These are phyloP conservation scores for Ajuga reptans DNA, from an alignment of 305 asterid species.

Conservation along the genomic window DNA sequence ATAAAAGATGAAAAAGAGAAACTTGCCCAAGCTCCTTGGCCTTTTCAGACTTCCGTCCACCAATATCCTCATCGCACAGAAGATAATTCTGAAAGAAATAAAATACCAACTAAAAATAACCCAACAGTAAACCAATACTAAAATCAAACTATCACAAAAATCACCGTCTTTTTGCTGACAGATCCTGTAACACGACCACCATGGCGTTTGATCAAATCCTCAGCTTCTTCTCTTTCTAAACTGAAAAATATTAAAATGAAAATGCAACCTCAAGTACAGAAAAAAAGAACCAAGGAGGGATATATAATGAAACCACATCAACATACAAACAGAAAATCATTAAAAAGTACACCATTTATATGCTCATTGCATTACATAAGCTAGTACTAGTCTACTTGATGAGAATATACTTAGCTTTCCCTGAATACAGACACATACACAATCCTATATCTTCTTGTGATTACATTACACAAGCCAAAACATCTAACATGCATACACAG, in stretches of 20 bases:
- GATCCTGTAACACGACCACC: slow-evolving; percentile 99
- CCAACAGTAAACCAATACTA: slow-evolving; percentile 15
- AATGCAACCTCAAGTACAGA: background rate
- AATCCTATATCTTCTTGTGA: background rate
- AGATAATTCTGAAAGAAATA: slow-evolving; percentile 70
- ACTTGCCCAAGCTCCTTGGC: slow-evolving; percentile 94
- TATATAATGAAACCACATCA: background rate
- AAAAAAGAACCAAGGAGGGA: background rate
- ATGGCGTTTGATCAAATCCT: slow-evolving; percentile 88
- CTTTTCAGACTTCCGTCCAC: slow-evolving; percentile 75
- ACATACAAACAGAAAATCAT: background rate
- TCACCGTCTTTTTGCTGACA: slow-evolving; percentile 98
- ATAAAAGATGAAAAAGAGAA: slow-evolving; percentile 10
- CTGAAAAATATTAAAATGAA: slow-evolving; percentile 37
- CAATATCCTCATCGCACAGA: slow-evolving; percentile 91
- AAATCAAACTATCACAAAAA: slow-evolving; percentile 19
- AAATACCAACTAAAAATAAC: slow-evolving; percentile 10
- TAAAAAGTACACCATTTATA: background rate
- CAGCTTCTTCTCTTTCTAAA: slow-evolving; percentile 99
- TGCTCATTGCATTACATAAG: background rate
- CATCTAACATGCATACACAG: slow-evolving; percentile 13
- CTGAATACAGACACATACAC: background rate
- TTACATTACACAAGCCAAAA: slow-evolving; percentile 4
- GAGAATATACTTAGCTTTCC: slow-evolving; percentile 5
- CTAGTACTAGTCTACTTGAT: background rate